Percentiles rank a stretch among this genome's conserved stretches.
Conservation (phyloP, 805 yeast genomes). For the Wickerhamiella dianesei region DNA sequence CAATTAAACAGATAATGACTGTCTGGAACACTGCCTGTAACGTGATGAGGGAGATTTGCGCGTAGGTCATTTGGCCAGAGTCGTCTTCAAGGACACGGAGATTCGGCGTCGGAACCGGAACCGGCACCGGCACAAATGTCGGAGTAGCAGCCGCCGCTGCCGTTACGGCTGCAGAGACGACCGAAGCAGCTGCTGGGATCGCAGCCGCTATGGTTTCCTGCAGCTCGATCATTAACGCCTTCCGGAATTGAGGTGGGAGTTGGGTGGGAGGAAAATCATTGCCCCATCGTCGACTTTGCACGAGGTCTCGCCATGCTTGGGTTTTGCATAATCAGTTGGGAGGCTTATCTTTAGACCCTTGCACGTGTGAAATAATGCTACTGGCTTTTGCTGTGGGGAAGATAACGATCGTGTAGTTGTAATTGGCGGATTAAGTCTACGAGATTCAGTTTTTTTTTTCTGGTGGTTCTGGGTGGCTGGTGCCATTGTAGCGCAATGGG, state of each 20-base stretch:
- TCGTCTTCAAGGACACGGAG: not conserved
- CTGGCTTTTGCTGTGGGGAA: not conserved
- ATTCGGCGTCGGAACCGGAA: no score
- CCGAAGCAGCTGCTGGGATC: not conserved
- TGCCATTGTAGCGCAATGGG: no score
- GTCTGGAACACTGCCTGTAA: conserved; percentile 88
- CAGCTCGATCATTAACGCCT: not conserved
- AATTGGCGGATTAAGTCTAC: no score
- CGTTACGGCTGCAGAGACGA: not conserved
- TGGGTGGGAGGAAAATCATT: not conserved
- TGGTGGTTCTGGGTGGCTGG: no score
- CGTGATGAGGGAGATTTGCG: conserved; percentile 45
- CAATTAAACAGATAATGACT: conserved; percentile 71
- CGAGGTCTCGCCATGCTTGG: not conserved
- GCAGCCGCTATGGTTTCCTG: not conserved
- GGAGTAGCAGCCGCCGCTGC: not conserved
- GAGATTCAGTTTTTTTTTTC: no score
- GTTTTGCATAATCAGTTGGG: not conserved
- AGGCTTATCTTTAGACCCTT: not conserved
- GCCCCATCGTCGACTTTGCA: not conserved
- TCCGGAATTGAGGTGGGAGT: not conserved
- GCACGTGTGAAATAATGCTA: not conserved
- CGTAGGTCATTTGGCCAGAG: conserved; percentile 19
- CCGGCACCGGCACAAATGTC: not conserved
- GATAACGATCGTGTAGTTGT: no score